A percentile compares a stretch with the other conserved stretches of the same genome.
phyloP scores from a whole-genome alignment of 768 basidiomycete genomes.

The Leccinellum rugosiceps region DNA sequence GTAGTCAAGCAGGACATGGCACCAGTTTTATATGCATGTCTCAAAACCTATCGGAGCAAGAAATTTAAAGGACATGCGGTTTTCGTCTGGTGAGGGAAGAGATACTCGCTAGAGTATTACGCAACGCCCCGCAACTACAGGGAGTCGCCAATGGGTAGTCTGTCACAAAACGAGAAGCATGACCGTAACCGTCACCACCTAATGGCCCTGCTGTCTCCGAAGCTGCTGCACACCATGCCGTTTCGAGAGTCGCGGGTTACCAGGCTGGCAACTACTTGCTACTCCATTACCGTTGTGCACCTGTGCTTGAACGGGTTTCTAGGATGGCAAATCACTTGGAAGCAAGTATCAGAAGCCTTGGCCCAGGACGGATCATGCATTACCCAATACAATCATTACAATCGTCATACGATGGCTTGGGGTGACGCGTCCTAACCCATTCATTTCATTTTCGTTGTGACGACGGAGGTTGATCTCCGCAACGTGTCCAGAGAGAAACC shows the following conservation, averaged over 20 bases:
- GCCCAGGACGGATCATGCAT: not conserved
- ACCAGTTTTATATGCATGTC: slow-evolving; percentile 16
- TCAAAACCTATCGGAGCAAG: not conserved
- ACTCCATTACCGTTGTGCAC: not conserved
- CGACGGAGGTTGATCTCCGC: not conserved
- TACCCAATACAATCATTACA: not conserved
- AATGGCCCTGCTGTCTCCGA: not conserved
- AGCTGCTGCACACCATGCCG: not conserved
- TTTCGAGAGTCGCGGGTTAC: not conserved
- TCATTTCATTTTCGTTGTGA: not conserved
- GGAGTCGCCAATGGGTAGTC: not conserved
- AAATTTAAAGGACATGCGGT: not conserved
- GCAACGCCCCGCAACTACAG: not conserved
- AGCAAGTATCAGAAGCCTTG: not conserved
- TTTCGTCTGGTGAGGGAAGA: not conserved
- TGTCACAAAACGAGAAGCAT: not conserved
- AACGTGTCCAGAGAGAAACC: not conserved
- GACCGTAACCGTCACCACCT: not conserved
- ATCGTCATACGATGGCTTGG: not conserved
- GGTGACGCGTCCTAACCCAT: not conserved
- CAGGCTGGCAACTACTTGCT: not conserved
- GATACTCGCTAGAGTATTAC: not conserved
- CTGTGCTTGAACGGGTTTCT: not conserved
- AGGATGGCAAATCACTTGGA: not conserved
- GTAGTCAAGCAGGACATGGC: not conserved